Base-by-base conservation (phyloP, 371 early-diverging fungal species). In the Batkoa obscura region DNA sequence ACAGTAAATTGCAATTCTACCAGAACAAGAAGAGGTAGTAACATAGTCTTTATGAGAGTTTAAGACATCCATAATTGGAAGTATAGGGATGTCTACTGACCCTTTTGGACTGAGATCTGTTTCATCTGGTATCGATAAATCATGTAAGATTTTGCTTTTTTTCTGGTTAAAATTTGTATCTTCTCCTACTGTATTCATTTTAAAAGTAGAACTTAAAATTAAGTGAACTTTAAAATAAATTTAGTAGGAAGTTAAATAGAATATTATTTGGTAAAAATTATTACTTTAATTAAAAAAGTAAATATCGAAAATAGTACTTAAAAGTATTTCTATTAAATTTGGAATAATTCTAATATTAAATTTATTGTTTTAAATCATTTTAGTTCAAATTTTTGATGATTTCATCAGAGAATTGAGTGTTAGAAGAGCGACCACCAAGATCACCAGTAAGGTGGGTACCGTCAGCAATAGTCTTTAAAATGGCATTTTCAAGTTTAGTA, bases 401-500 rank as follows among this genome's bases (percentile, higher is more conserved):
- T 41, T 83, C 91, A 17, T 82, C 67, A 35, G 95, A 94, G 78
- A 89, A 96, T 66, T 85, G 78, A 37, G 90, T 78, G 80, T 83
- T 89, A 67, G 90, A 75, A n/a, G 93, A 68, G 64, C 73, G 80
- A 62, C 96, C 96, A 55, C 92, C 92, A 55, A 95, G 77, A 74
- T 95, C 96, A 49, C 90, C 92, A 56, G 96, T 95, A 66, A 85
- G 78, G 54, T 61, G 59, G 72, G 84, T 81, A 66, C 92, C 91
- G 53, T 91, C 88, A 61, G 92, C 88, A 71, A 97, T 93, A 57
- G 95, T 94, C 65, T 76, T 79, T 60, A 97, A 73, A 43, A 90
- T 89, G 56, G 96, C 93, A 55, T 70, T 68, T 69, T 93, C 86
- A 68, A 97, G 90, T 62, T 70, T 73, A 58, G 76, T 78, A 47